Percentiles rank a stretch among this genome's conserved stretches.
These are phyloP conservation scores for Arthrobotrys musiformis DNA, from an alignment of 2,329 filamentous ascomycete species.

Conservation along the genomic window DNA sequence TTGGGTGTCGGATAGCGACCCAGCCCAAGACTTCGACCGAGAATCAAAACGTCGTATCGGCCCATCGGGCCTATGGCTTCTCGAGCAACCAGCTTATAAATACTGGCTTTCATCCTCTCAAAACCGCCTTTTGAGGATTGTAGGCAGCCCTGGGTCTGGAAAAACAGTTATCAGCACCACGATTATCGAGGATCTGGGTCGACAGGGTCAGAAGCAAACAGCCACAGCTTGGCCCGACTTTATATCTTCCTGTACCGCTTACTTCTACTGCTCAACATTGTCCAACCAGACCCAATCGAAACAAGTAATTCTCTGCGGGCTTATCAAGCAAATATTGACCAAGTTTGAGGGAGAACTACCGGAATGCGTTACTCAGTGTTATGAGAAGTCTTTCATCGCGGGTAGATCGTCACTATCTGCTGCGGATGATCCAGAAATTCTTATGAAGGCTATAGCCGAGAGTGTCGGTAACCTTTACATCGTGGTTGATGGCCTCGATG, in stretches of 20 bases:
- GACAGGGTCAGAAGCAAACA: not conserved
- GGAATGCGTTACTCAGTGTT: constrained; percentile 19
- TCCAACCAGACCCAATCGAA: constrained; percentile 8
- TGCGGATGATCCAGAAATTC: constrained; percentile 13
- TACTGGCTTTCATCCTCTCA: constrained; percentile 1
- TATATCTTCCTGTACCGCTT: not conserved
- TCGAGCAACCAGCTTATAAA: not conserved
- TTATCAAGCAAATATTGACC: constrained; percentile 29
- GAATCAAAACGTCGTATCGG: constrained; percentile 11
- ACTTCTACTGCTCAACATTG: constrained; percentile 37
- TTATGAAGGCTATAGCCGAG: constrained; percentile 8
- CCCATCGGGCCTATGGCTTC: constrained; percentile 22
- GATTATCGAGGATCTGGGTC: constrained; percentile 13
- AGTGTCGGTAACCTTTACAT: constrained; percentile 25
- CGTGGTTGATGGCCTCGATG: constrained; percentile 45
- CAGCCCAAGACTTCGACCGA: not conserved
- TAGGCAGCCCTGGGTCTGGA: constrained; percentile 32
- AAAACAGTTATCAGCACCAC: constrained; percentile 44
- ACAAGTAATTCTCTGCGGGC: constrained; percentile 9
- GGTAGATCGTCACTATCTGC: not conserved
- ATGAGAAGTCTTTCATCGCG: not conserved
- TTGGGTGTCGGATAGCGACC: constrained; percentile 26
- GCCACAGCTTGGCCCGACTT: not conserved
- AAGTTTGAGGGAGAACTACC: not conserved
- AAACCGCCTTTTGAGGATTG: constrained; percentile 13